Conservation (phyloP, 345 rosid species). For the Populus nigra region DNA sequence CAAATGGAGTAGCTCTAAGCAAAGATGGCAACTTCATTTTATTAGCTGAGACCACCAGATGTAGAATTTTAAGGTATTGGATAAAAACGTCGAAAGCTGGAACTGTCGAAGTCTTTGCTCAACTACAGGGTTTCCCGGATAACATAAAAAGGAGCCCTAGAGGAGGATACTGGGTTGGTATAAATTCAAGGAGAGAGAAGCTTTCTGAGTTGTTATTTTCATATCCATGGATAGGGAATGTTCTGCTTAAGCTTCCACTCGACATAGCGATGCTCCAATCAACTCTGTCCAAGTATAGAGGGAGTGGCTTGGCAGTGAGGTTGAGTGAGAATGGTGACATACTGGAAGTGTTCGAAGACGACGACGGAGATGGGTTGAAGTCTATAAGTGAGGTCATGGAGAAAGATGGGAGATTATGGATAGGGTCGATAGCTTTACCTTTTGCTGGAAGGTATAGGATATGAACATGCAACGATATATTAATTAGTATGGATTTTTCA, state of each 20-base stretch:
- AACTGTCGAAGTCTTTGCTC: conserved; percentile 19
- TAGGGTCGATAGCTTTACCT: conserved; percentile 14
- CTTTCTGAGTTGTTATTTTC: conserved; percentile 36
- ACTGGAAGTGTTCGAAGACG: conserved; percentile 29
- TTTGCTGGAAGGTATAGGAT: conserved; percentile 1
- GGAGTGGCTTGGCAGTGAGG: conserved; percentile 62
- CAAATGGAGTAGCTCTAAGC: conserved; percentile 27
- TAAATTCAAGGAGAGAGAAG: conserved; percentile 45
- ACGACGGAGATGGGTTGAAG: background rate
- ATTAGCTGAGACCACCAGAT: conserved; percentile 13
- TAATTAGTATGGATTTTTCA: background rate
- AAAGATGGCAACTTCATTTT: conserved; percentile 16
- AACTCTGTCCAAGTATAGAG: conserved; percentile 33
- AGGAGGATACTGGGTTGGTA: conserved; percentile 32
- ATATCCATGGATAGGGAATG: conserved; percentile 47
- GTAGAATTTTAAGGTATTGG: conserved; percentile 17
- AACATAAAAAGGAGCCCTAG: conserved; percentile 27
- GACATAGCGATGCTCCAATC: conserved; percentile 39
- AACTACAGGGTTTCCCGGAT: conserved; percentile 25
- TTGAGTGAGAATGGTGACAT: conserved; percentile 58
- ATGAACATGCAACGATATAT: background rate
- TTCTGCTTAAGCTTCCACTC: conserved; percentile 40
- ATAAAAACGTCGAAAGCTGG: conserved; percentile 11
- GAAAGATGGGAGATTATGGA: conserved; percentile 18
- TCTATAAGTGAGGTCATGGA: conserved; percentile 17